Conservation (phyloP, 2,329 filamentous ascomycete genomes). For the Penicillium sp. region DNA sequence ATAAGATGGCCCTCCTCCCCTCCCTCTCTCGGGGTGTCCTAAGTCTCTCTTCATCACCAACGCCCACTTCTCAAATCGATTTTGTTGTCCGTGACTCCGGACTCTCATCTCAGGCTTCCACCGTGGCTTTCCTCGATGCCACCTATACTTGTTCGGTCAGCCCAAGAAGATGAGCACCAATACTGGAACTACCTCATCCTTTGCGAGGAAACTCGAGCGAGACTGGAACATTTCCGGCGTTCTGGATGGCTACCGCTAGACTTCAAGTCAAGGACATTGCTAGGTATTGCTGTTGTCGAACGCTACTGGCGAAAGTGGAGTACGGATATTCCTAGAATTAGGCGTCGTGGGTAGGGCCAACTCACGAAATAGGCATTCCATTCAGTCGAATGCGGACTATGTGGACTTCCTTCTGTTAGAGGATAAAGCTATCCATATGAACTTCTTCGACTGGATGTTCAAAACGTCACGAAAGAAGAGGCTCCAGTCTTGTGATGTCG, state of each 20-base stretch:
- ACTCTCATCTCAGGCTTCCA: constrained; percentile 1
- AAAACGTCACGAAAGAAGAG: constrained; percentile 22
- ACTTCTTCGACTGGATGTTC: constrained; percentile 27
- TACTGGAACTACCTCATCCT: constrained; percentile 25
- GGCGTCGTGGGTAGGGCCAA: not conserved
- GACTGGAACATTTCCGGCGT: constrained; percentile 21
- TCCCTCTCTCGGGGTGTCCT: constrained; percentile 4
- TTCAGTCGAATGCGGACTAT: constrained; percentile 23
- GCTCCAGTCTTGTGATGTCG: constrained; percentile 22
- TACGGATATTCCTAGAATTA: not conserved
- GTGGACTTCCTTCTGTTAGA: constrained; percentile 21
- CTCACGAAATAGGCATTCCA: constrained; percentile 21
- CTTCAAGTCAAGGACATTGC: constrained; percentile 22
- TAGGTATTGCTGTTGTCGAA: constrained; percentile 23
- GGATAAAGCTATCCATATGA: constrained; percentile 23
- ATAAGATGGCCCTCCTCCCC: constrained; percentile 12
- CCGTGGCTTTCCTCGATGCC: constrained; percentile 10
- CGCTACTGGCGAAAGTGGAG: constrained; percentile 19
- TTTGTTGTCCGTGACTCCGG: too few relatives aligned
- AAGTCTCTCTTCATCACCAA: not conserved
- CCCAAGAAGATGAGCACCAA: constrained; percentile 18
- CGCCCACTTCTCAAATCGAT: constrained; percentile 3
- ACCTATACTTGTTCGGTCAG: constrained; percentile 1
- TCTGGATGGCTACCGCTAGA: constrained; percentile 24
- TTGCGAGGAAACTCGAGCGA: constrained; percentile 23